Conservation (phyloP, 202 grass and related monocot genomes). For the Setaria italica region DNA sequence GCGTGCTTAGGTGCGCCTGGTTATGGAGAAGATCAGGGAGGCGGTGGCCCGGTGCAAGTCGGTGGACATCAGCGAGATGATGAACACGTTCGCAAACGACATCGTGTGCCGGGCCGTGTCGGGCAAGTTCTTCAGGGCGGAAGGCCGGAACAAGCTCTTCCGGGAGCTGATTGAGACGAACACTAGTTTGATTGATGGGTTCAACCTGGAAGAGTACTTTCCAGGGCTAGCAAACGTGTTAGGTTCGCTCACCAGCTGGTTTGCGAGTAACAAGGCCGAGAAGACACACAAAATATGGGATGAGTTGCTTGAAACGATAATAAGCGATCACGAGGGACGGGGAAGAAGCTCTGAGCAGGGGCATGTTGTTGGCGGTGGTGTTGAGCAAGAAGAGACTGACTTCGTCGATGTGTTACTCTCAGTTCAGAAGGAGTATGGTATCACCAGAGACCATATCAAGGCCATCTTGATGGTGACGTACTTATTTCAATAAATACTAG, state of each 20-base stretch:
- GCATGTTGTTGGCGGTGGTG: neutral
- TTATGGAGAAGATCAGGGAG: neutral
- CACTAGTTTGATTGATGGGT: neutral
- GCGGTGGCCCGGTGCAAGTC: neutral
- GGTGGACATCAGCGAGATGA: constrained; percentile 38
- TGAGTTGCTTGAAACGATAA: constrained; percentile 28
- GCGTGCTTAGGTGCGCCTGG: neutral
- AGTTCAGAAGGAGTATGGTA: neutral
- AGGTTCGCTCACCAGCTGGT: neutral
- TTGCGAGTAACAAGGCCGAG: neutral
- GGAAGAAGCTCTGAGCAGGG: neutral
- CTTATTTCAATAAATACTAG: neutral
- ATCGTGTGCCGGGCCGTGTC: constrained; percentile 24
- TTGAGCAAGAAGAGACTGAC: neutral
- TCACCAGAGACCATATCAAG: constrained; percentile 7
- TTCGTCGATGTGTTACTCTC: neutral
- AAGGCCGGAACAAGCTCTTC: constrained; percentile 17
- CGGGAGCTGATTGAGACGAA: neutral
- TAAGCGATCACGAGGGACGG: neutral
- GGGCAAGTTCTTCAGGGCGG: constrained; percentile 24
- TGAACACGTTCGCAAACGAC: constrained; percentile 36
- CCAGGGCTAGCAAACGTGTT: neutral
- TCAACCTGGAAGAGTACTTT: constrained; percentile 23
- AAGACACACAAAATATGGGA: neutral
- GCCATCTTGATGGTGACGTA: neutral